Conservation (phyloP, 257 asterid genomes). For the Nicotiana tomentosiformis region DNA sequence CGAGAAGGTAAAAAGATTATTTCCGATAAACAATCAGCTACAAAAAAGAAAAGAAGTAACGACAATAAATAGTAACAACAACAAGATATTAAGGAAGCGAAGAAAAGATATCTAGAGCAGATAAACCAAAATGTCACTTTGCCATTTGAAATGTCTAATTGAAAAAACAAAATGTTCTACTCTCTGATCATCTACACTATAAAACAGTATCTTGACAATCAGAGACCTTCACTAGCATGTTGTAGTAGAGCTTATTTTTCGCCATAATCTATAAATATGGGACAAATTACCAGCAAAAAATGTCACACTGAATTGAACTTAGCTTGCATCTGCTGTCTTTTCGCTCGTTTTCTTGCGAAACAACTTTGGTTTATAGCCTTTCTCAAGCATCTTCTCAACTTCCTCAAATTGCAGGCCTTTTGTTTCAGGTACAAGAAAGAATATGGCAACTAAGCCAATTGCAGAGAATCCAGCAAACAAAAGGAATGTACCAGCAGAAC, state of each 20-base stretch:
- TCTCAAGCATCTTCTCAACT: conserved; percentile 70
- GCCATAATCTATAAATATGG: background rate
- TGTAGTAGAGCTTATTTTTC: background rate
- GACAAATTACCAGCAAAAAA: background rate
- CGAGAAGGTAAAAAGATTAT: too few species aligned
- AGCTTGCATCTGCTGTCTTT: background rate
- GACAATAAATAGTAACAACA: too few species aligned
- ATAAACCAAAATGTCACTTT: background rate
- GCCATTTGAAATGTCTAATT: background rate
- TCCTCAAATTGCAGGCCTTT: conserved; percentile 74
- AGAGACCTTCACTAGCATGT: background rate
- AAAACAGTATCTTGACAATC: background rate
- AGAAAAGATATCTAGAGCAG: too few species aligned
- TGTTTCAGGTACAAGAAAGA: conserved; percentile 70
- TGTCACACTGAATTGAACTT: background rate
- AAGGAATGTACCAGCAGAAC: conserved; percentile 62
- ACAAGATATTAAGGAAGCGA: too few species aligned
- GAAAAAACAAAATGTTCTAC: background rate
- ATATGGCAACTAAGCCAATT: conserved; percentile 49
- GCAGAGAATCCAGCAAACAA: conserved; percentile 67
- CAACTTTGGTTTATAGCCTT: conserved; percentile 50
- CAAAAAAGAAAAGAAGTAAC: too few species aligned
- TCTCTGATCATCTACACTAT: background rate
- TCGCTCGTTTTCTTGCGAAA: conserved; percentile 20
- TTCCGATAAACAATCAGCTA: too few species aligned